phyloP scores from a whole-genome alignment of 2,329 filamentous ascomycete species.

The Monilinia fructigena region DNA sequence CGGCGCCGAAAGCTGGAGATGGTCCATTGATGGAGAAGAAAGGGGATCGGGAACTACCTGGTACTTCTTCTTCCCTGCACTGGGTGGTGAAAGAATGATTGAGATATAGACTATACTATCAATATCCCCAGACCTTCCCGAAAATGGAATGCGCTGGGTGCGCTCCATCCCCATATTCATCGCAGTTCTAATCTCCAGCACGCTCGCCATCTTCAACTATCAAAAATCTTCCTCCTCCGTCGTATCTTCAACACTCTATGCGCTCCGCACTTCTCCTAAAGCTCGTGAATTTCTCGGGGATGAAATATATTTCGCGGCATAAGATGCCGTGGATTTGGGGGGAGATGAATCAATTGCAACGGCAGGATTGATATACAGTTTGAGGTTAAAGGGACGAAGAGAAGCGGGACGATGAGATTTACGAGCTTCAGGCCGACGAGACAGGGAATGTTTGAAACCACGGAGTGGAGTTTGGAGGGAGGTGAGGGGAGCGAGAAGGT shows the following conservation, averaged over 20 bases:
- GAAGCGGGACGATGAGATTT: slow-evolving; percentile 74
- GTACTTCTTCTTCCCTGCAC: slow-evolving; percentile 42
- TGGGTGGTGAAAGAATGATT: not conserved
- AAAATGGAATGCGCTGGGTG: slow-evolving; percentile 54
- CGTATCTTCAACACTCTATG: slow-evolving; percentile 87
- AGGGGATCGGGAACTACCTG: slow-evolving; percentile 64
- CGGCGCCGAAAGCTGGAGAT: slow-evolving; percentile 58
- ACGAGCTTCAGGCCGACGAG: slow-evolving; percentile 68
- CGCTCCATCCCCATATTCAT: slow-evolving; percentile 80
- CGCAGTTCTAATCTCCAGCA: slow-evolving; percentile 65
- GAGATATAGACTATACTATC: slow-evolving; percentile 8
- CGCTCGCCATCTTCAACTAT: slow-evolving; percentile 97
- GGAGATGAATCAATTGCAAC: slow-evolving; percentile 91
- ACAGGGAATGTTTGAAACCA: slow-evolving; percentile 71
- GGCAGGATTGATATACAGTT: slow-evolving; percentile 87
- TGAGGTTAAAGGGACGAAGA: slow-evolving; percentile 76
- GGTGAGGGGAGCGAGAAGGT: slow-evolving; percentile 56
- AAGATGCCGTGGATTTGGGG: slow-evolving; percentile 82
- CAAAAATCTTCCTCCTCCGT: slow-evolving; percentile 88
- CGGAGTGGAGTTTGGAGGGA: slow-evolving; percentile 78
- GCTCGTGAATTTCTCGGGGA: slow-evolving; percentile 81
- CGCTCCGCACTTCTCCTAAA: slow-evolving; percentile 73
- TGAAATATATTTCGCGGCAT: slow-evolving; percentile 74
- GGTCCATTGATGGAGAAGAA: slow-evolving; percentile 65
- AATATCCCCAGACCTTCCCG: slow-evolving; percentile 31